Evolutionary conservation across 2,329 filamentous ascomycete species (phyloP), one percentile per base, ranked within the genome.

Genomic region (Nemania sp.): DNA sequence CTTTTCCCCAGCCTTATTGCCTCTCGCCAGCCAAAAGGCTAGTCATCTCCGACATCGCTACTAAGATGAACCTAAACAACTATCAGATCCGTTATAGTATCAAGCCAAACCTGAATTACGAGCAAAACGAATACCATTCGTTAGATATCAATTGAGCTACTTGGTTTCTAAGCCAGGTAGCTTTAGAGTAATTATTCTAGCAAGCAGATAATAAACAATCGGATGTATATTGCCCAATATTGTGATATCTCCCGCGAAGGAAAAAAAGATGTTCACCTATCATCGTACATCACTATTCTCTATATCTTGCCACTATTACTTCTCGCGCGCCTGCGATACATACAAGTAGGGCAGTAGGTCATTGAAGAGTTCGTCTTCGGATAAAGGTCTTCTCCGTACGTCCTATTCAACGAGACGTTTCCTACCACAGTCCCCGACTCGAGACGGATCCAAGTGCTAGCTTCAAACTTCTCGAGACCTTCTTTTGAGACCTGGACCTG

Each of bases 361-460:
- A 73, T 78, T 18, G 79, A 74, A 45, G 84, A 75, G 0, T 80
- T 79, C 2, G 82, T 83, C 3, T 75, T 73, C 0, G 83, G 81
- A 74, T 91, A 91, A 29, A 70, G 66, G 75, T 91, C 88, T 3
- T 74, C 70, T 1, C 88, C 88, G 69, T 86, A 91, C 0, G 89
- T 91, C 1, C 81, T 77, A 72, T 91, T 91, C 57, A 92, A 76
- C 3, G 79, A 81, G 3, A 91, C 84, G 1, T 73, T 76, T 0
- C 85, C 87, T 0, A 87, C 84, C 0, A 85, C 75, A 0, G 78
- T 80, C 0, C 87, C 86, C 53, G 84, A 82, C 73, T 91, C 89
- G 32, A 91, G 79, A 1, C 88, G 82, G 43, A 90, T 86, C 84
- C 88, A 91, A 0, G 88, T 90, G 38, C 89, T 82, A 0, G 88